Evolutionary conservation across 352 stramenopile species (phyloP).

Genomic region (Phytophthora capsici): DNA sequence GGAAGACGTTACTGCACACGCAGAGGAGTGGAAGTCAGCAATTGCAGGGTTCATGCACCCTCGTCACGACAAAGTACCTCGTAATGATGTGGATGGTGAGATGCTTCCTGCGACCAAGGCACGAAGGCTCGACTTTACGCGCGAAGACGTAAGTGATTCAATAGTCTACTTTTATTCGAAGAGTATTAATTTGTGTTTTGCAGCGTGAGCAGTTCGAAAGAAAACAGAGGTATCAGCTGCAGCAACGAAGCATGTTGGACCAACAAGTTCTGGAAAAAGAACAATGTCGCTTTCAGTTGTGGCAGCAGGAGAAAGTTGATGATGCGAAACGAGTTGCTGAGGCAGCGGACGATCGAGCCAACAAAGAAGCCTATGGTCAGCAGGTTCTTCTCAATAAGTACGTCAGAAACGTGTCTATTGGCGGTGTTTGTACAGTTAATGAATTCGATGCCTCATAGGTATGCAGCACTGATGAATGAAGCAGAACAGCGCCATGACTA

Average conservation of each 20-base stretch:
- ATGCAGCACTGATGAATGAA: conserved; percentile 40
- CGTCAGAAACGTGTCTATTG: neutral
- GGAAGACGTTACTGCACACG: conserved; percentile 21
- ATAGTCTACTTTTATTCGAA: neutral
- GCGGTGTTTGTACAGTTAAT: neutral
- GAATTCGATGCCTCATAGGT: conserved; percentile 28
- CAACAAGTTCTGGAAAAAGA: conserved; percentile 37
- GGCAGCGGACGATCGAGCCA: conserved; percentile 1
- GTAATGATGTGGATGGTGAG: conserved; percentile 1
- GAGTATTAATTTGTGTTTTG: neutral
- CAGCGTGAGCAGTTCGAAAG: conserved; percentile 20
- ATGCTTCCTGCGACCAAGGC: neutral
- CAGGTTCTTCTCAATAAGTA: conserved; percentile 31
- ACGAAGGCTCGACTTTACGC: neutral
- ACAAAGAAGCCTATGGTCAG: conserved; percentile 20
- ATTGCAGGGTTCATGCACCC: neutral
- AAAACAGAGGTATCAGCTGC: conserved; percentile 29
- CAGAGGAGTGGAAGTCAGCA: conserved; percentile 31
- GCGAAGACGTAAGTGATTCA: conserved; percentile 20
- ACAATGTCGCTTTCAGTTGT: conserved; percentile 14
- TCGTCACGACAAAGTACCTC: neutral
- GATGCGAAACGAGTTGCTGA: conserved; percentile 14
- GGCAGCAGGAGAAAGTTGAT: conserved; percentile 6
- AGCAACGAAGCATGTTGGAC: conserved; percentile 33
- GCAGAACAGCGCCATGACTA: conserved; percentile 53